Percentiles rank a stretch among this genome's conserved stretches.
These are phyloP conservation scores for Trametes gibbosa DNA, from an alignment of 768 basidiomycete species.

Conservation along the genomic window DNA sequence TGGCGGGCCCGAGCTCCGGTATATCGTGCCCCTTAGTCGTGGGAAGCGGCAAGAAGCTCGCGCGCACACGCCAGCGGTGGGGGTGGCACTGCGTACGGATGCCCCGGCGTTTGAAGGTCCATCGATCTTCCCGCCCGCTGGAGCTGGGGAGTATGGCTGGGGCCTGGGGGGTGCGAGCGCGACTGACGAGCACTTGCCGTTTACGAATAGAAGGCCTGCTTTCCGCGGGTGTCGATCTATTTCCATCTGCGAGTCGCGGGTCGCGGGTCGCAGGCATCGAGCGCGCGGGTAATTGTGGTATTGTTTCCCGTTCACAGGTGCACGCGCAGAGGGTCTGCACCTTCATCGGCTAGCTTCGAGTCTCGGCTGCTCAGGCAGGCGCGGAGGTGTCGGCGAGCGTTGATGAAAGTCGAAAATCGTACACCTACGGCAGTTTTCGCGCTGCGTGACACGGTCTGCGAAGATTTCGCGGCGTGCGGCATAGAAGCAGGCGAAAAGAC, in stretches of 20 bases:
- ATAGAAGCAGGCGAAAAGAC: neutral
- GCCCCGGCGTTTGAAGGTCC: no score
- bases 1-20: conserved; percentile 5
- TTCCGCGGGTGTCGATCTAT: conserved; percentile 9
- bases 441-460: neutral
- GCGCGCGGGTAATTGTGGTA: neutral
- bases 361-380: neutral
- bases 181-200: neutral
- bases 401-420: neutral
- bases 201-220: conserved; percentile 1
- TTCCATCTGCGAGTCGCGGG: neutral
- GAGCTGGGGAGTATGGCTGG: neutral
- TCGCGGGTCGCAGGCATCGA: no score
- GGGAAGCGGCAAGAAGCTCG: neutral
- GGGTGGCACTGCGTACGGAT: neutral
- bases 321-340: neutral
- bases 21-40: neutral
- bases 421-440: neutral
- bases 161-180: neutral
- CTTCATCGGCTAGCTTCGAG: neutral
- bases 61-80: neutral
- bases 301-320: conserved; percentile 1
- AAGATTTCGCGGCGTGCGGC: neutral
- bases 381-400: conserved; percentile 1
- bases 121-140: conserved; percentile 10